A percentile compares a stretch with the other conserved stretches of the same genome.
Conservation (phyloP, 257 asterid genomes). For the Hygrophila difformis region DNA sequence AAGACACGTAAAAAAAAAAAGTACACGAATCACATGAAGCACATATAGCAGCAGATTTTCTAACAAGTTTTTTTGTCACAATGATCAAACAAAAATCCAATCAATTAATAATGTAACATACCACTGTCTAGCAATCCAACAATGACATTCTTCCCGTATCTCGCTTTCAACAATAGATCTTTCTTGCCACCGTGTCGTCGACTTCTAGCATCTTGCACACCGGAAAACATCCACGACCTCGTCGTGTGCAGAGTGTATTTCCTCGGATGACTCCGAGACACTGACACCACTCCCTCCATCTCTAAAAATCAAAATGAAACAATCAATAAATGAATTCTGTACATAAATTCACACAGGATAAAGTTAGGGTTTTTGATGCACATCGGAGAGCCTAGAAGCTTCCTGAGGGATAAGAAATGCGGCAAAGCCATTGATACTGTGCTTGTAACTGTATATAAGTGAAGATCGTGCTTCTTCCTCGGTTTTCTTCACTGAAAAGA, state of each 20-base stretch:
- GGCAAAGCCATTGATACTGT: conserved; percentile 87
- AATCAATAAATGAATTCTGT: no score
- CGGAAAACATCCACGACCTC: conserved; percentile 87
- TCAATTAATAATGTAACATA: conserved; percentile 16
- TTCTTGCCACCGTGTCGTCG: conserved; percentile 25
- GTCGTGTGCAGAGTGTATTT: conserved; percentile 72
- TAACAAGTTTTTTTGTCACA: neutral
- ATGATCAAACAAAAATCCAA: no score
- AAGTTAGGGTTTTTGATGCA: no score
- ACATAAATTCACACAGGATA: no score
- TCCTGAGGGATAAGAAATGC: conserved; percentile 57
- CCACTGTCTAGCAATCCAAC: conserved; percentile 79
- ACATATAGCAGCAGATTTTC: no score
- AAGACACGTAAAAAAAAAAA: no score
- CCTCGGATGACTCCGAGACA: conserved; percentile 46
- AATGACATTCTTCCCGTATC: conserved; percentile 59
- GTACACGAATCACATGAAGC: conserved; percentile 2
- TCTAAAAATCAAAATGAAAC: conserved; percentile 22
- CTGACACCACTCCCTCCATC: conserved; percentile 64
- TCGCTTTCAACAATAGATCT: conserved; percentile 45
- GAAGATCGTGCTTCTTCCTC: conserved; percentile 72
- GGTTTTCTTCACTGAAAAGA: conserved; percentile 48
- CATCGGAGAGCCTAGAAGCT: conserved; percentile 59
- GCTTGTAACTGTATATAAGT: conserved; percentile 79
- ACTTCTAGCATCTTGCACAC: conserved; percentile 31